Conservation (phyloP, 1,284 basidiomycete species). For the Erythrobasidium hasegawianum region DNA sequence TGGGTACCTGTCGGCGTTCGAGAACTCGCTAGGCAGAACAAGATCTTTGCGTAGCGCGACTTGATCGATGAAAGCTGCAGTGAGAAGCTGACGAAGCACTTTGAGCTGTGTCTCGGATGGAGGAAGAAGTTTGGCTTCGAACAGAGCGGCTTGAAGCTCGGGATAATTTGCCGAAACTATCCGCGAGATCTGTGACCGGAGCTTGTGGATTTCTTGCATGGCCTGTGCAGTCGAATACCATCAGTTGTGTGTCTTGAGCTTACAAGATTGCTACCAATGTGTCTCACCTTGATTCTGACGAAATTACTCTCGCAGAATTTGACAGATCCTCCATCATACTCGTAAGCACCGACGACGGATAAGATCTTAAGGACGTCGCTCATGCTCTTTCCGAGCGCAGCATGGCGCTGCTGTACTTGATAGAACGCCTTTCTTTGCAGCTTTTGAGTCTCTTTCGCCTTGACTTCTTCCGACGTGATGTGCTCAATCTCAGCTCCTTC, state of each 20-base stretch:
- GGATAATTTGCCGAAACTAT: conserved; percentile 73
- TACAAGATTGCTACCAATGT: background rate
- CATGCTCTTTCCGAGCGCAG: conserved; percentile 71
- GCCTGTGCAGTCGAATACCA: conserved; percentile 57
- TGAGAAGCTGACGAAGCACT: conserved; percentile 79
- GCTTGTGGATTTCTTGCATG: conserved; percentile 98
- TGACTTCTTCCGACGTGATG: conserved; percentile 60
- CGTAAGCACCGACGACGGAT: conserved; percentile 92
- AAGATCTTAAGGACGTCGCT: conserved; percentile 87
- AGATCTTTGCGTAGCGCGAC: conserved; percentile 88
- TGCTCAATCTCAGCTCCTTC: conserved; percentile 55
- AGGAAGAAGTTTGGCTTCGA: conserved; percentile 62
- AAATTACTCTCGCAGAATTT: conserved; percentile 86
- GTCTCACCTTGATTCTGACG: conserved; percentile 75
- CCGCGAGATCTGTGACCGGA: conserved; percentile 81
- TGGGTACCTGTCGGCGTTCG: conserved; percentile 60
- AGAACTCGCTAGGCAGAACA: conserved; percentile 51
- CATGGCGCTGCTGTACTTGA: conserved; percentile 71
- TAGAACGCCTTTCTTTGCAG: conserved; percentile 70
- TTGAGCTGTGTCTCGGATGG: conserved; percentile 77
- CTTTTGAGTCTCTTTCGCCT: conserved; percentile 65
- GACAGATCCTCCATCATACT: conserved; percentile 74
- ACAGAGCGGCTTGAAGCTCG: conserved; percentile 56
- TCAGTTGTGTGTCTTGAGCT: too few species aligned
- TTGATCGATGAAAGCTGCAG: conserved; percentile 92